A percentile compares a stretch with the other conserved stretches of the same genome.
These are phyloP conservation scores for Platanus orientalis DNA, from an alignment of 164 flowering plant genomes.

Conservation along the genomic window DNA sequence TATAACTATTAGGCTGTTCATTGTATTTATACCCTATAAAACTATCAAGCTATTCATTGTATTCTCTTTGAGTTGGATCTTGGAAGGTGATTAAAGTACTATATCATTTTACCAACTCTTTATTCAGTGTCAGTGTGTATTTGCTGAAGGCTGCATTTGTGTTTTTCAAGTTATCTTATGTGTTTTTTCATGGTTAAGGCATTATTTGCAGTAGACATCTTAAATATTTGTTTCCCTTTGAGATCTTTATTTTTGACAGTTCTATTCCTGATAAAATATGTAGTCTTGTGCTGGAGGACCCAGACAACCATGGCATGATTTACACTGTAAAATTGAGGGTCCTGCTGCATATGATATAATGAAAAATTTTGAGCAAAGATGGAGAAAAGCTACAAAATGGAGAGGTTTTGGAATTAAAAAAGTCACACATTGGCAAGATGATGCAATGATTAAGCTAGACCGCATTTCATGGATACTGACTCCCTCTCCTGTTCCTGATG, in stretches of 20 bases:
- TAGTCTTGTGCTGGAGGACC: slow-evolving; percentile 45
- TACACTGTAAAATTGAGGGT: slow-evolving; percentile 77
- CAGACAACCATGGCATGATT: slow-evolving; percentile 89
- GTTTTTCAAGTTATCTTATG: neutral
- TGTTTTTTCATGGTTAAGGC: neutral
- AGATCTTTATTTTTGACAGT: slow-evolving; percentile 7
- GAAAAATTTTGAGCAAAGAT: slow-evolving; percentile 74
- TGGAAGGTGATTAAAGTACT: too few species aligned
- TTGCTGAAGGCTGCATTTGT: neutral
- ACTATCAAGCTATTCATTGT: too few species aligned
- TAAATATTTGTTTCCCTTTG: neutral
- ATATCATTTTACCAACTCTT: too few species aligned
- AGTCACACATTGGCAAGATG: slow-evolving; percentile 62
- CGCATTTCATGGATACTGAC: slow-evolving; percentile 72
- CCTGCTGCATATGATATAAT: slow-evolving; percentile 81
- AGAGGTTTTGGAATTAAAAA: slow-evolving; percentile 49
- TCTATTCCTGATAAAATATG: slow-evolving; percentile 11
- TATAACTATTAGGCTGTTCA: too few species aligned
- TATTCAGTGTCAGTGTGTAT: too few species aligned
- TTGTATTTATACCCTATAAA: too few species aligned
- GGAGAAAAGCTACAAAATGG: slow-evolving; percentile 72
- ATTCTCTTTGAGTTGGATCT: too few species aligned
- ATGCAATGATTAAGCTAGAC: slow-evolving; percentile 63
- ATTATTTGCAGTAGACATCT: neutral
- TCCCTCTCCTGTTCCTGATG: slow-evolving; percentile 34